Evolutionary conservation across 176 grass and related monocot species (phyloP).

Genomic region (Oryza meridionalis): DNA sequence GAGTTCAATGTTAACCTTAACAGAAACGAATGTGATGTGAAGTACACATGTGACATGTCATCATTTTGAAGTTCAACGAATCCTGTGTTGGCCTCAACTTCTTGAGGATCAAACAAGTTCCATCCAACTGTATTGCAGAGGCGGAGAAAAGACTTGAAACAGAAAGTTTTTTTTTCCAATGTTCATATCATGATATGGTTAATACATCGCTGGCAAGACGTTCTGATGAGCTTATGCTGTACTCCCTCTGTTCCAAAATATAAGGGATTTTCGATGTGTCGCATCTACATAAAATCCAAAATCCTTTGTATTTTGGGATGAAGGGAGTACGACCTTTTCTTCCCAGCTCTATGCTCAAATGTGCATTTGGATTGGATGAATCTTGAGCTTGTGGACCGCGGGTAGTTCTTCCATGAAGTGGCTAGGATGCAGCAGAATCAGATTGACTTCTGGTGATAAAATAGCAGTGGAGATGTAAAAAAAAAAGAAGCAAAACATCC

Average conservation of each 20-base stretch:
- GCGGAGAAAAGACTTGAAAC: background rate
- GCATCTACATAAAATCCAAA: too few relatives aligned
- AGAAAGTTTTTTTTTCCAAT: background rate
- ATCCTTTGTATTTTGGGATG: too few relatives aligned
- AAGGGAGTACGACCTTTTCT: background rate
- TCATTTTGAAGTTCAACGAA: background rate
- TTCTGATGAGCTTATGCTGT: background rate
- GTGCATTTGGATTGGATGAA: background rate
- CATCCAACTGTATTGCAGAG: background rate
- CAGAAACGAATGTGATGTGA: background rate
- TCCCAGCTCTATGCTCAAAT: background rate
- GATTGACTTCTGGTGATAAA: background rate
- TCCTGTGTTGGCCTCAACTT: background rate
- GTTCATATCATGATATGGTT: background rate
- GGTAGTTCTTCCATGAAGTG: background rate
- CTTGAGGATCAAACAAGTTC: background rate
- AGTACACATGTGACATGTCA: background rate
- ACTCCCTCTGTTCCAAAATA: too few relatives aligned
- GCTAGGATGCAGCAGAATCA: background rate
- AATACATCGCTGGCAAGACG: background rate
- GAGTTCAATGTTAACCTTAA: background rate
- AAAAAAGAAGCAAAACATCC: background rate
- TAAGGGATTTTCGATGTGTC: too few relatives aligned
- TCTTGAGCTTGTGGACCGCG: background rate
- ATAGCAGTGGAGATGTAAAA: background rate